These are phyloP conservation scores for Mitragyna speciosa DNA, from an alignment of 257 asterid genomes.

Conservation along the genomic window DNA sequence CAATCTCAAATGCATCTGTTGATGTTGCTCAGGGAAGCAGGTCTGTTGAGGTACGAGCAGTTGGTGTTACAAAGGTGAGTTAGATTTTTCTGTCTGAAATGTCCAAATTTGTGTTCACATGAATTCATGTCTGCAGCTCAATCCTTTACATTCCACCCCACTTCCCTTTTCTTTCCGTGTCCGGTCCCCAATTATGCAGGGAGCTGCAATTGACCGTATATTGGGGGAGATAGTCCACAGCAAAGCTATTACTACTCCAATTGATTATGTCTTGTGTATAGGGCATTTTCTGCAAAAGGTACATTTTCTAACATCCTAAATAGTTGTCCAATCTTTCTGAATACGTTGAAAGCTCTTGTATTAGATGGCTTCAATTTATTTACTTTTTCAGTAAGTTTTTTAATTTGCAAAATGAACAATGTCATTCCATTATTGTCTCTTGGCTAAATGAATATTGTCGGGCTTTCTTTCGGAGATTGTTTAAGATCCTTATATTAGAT, in stretches of 20 bases:
- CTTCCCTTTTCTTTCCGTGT: background rate
- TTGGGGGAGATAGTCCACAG: conserved; percentile 90
- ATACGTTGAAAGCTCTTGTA: background rate
- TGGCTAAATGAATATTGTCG: background rate
- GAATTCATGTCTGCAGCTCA: background rate
- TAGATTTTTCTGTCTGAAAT: background rate
- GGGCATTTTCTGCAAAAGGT: conserved; percentile 95
- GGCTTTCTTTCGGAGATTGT: background rate
- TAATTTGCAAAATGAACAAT: background rate
- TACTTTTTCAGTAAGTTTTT: background rate
- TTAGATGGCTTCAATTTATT: background rate
- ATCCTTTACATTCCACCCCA: background rate
- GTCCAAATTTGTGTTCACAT: background rate
- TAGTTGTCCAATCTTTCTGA: background rate
- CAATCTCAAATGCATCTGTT: conserved; percentile 88
- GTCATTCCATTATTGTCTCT: background rate
- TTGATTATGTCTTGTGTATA: conserved; percentile 80
- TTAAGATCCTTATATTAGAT: conserved; percentile 4
- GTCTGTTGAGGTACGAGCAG: conserved; percentile 94
- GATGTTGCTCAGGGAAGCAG: conserved; percentile 95
- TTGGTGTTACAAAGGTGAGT: conserved; percentile 91
- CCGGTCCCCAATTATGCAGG: conserved; percentile 37
- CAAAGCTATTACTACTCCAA: conserved; percentile 71
- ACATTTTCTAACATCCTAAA: conserved; percentile 14
- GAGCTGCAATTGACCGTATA: conserved; percentile 94